Base-by-base conservation (phyloP, 2,329 filamentous ascomycete species). In the Trichoderma endophyticum region DNA sequence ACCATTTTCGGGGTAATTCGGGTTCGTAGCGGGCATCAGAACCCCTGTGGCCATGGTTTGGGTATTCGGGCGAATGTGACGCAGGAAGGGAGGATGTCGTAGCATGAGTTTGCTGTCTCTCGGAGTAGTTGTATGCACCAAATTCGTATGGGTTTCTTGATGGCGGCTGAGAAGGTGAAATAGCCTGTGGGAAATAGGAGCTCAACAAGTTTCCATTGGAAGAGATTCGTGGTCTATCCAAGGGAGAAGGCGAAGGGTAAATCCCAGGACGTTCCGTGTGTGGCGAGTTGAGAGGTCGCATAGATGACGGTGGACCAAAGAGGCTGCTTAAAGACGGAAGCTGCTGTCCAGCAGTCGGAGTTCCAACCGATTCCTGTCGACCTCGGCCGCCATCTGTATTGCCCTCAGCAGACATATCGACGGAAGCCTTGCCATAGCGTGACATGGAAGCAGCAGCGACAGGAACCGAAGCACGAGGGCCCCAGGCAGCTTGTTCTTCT, bases 291-390 rank as follows among this genome's bases (percentile, higher is more conserved):
- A 84, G 75, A 30, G 84, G 81, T 63, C 84, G 81, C 39, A 83
- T 79, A 60, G 83, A 78, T 6, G 84, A 79, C 12, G 84, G 81
- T 6, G 85, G 85, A 3, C 86, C 86, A 75, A 89, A 88, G 18
- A 90, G 79, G 75, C 87, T 89, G 79, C 86, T 89, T 74, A 90
- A 76, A 6, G 88, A 85, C 2, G 88, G 88, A 26, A 89, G 83
- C 75, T 87, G 85, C 74, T 86, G 86, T 71, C 83, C 82, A 62
- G 77, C 73, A 26, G 78, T 75, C 73, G 75, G 70, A 73, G 76
- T 78, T 74, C 71, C 76, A 61, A 75, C 75, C 61, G 76, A 76
- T 72, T 84, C 82, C 70, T 80, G 80, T 73, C 80, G 81, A 66
- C 76, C 74, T 61, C 80, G 79, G 32, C 77, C 78, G 69, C 82